Base-by-base conservation (phyloP, 1,284 basidiomycete genomes). In the Leccinum holopus region DNA sequence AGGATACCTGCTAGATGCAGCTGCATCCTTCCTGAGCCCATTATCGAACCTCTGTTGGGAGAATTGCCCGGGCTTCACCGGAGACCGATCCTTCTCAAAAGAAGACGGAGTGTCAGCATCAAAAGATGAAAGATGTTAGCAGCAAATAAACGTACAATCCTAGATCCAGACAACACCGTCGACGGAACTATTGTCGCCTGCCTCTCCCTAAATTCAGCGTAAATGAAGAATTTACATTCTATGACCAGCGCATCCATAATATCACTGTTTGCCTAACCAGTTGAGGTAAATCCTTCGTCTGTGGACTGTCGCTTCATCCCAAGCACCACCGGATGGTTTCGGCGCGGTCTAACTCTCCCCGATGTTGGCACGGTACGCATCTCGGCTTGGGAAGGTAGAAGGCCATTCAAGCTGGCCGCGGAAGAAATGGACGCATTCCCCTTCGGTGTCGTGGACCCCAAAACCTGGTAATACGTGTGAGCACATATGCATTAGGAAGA, bases 341-440 rank as follows among this genome's bases (percentile, higher is more conserved):
- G 82, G 76, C 7, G 79, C 67, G n/a, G 79, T 75, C 84, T 87
- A 89, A 47, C 77, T 76, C 57, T 88, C 87, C 6, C 74, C 77
- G 28, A 83, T 70, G 62, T 75, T 80, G 18, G 79, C 68, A 60
- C 81, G 83, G 67, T 81, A 85, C 55, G 72, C 72, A 44, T 76
- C 62, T 87, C 86, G n/a, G 72, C 70, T 63, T 81, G 82, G 41
- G 78, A 76, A 21, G 81, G 73, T 30, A 82, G 76, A 30, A 81
- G 70, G 54, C 87, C 86, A 8, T 78, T 80, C 25, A 78, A 76
- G 67, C 85, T 86, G 25, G 82, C 72, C 37, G 78, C 81, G 16
- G 87, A 89, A 55, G 86, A 87, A 60, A 82, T 79, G 16, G 87
- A 89, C 11, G 86, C 77, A 66, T 87, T 87, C 66, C 86, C 80